phyloP scores from a whole-genome alignment of 2,329 filamentous ascomycete species.

The Amphichorda felina region DNA sequence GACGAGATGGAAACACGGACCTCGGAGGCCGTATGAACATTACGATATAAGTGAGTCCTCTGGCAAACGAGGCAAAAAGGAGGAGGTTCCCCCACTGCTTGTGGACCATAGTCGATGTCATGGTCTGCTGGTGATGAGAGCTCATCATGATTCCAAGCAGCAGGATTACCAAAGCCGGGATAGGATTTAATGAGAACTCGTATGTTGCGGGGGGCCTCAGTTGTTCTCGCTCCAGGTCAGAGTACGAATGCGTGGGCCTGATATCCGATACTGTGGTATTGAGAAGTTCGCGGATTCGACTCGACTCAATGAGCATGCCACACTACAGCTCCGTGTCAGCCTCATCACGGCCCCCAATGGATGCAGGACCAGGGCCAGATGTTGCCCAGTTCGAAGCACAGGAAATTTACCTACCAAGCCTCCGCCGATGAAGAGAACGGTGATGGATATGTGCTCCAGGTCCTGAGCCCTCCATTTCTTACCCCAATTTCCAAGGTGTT shows the following conservation, averaged over 20 bases:
- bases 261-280: slow-evolving; percentile 36
- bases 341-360: no score
- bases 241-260: slow-evolving; percentile 17
- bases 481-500: slow-evolving; percentile 69
- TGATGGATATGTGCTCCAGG: slow-evolving; percentile 86
- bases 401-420: slow-evolving; percentile 59
- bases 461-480: slow-evolving; percentile 65
- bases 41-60: slow-evolving; percentile 68
- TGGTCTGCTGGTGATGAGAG: slow-evolving; percentile 72
- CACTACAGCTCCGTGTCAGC: slow-evolving; percentile 27
- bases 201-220: slow-evolving; percentile 51
- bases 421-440: slow-evolving; percentile 85
- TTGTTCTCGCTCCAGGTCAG: slow-evolving; percentile 37
- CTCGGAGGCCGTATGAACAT: slow-evolving; percentile 70
- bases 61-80: slow-evolving; percentile 66
- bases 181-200: slow-evolving; percentile 69
- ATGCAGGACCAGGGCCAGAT: no score
- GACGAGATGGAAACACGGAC: slow-evolving; percentile 70
- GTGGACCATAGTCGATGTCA: slow-evolving; percentile 85
- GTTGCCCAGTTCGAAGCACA: no score
- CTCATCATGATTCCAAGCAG: slow-evolving; percentile 92
- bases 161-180: slow-evolving; percentile 78
- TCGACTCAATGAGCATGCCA: slow-evolving; percentile 79
- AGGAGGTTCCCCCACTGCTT: slow-evolving; percentile 87
- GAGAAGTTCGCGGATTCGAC: slow-evolving; percentile 52